Percentiles rank a stretch among this genome's conserved stretches.
phyloP scores from a whole-genome alignment of 768 basidiomycete genomes.

The Boletus huronensis region DNA sequence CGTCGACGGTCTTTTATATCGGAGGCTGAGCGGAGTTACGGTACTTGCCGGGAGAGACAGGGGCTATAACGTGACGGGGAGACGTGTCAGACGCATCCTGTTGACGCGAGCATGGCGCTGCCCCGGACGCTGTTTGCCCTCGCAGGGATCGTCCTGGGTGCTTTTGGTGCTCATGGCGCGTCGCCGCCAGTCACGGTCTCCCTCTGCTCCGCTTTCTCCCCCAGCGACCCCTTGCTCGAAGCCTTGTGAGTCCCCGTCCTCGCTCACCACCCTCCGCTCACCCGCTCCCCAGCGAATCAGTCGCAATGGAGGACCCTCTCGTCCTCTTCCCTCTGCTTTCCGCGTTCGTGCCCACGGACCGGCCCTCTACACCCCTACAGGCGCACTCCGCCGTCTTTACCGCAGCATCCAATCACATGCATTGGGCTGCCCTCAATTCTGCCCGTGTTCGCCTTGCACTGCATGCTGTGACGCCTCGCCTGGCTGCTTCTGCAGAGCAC shows the following conservation, averaged over 20 bases:
- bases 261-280: background rate
- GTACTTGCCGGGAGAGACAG: conserved; percentile 8
- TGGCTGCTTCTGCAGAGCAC: conserved; percentile 80
- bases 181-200: conserved; percentile 32
- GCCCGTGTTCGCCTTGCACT: conserved; percentile 74
- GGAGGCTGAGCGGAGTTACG: conserved; percentile 18
- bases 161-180: conserved; percentile 15
- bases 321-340: conserved; percentile 73
- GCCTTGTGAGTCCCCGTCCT: conserved; percentile 25
- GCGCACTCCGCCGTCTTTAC: conserved; percentile 41
- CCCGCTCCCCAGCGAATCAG: conserved; percentile 63
- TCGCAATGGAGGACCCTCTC: conserved; percentile 66
- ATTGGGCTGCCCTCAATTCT: conserved; percentile 46
- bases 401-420: conserved; percentile 42
- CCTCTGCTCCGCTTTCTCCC: conserved; percentile 27
- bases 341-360: conserved; percentile 51
- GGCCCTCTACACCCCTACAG: conserved; percentile 41
- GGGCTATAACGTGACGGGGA: conserved; percentile 14
- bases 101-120: conserved; percentile 7
- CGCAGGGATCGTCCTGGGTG: conserved; percentile 14
- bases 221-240: conserved; percentile 29
- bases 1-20: conserved; percentile 5
- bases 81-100: conserved; percentile 6
- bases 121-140: conserved; percentile 16
- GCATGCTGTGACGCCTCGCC: conserved; percentile 73